Evolutionary conservation across 805 yeast genomes (phyloP).

Genomic region (Vanderwaltozyma polyspora): DNA sequence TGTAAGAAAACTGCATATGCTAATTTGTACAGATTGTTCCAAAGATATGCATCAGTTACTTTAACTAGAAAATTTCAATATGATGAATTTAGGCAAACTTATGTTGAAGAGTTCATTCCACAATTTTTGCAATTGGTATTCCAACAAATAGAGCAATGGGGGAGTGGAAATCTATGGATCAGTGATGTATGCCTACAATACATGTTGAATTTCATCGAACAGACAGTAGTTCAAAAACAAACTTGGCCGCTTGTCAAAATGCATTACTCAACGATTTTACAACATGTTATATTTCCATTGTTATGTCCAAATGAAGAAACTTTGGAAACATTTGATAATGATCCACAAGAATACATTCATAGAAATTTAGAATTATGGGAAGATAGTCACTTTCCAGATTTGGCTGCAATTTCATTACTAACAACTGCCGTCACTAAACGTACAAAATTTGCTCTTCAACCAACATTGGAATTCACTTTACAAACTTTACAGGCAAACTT

Average conservation of each 20-base stretch:
- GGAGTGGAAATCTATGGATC: slow-evolving; percentile 54
- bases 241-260: slow-evolving; percentile 63
- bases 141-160: slow-evolving; percentile 64
- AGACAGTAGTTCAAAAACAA: slow-evolving; percentile 43
- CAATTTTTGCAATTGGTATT: slow-evolving; percentile 57
- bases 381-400: slow-evolving; percentile 58
- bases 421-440: slow-evolving; percentile 63
- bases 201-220: slow-evolving; percentile 52
- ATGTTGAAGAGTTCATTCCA: slow-evolving; percentile 53
- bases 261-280: slow-evolving; percentile 50
- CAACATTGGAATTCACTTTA: slow-evolving; percentile 51
- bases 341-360: slow-evolving; percentile 82
- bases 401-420: slow-evolving; percentile 67
- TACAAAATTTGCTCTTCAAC: slow-evolving; percentile 45
- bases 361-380: slow-evolving; percentile 53
- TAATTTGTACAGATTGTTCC: slow-evolving; percentile 59
- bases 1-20: slow-evolving; percentile 85
- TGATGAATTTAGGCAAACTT: slow-evolving; percentile 47
- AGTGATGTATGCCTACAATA: slow-evolving; percentile 53
- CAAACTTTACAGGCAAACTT: slow-evolving; percentile 30
- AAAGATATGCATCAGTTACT: slow-evolving; percentile 51
- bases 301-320: slow-evolving; percentile 58
- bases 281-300: slow-evolving; percentile 66
- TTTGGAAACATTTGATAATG: slow-evolving; percentile 68
- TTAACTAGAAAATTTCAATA: slow-evolving; percentile 41